phyloP scores from a whole-genome alignment of 768 basidiomycete species.

The Russula lepida region DNA sequence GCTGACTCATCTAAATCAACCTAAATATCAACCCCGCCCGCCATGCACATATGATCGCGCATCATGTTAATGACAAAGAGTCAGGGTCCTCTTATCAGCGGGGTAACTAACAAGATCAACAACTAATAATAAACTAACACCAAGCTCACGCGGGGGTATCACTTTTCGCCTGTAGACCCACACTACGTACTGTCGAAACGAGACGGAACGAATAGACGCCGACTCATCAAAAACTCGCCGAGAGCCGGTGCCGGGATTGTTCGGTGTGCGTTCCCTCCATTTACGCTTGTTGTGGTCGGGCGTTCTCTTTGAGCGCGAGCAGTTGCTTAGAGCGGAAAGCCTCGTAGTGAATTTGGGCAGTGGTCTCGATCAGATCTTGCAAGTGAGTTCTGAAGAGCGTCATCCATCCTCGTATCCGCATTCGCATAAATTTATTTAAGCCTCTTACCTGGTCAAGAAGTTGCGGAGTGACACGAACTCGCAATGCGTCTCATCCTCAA shows the following conservation, averaged over 20 bases:
- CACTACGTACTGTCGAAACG: background rate
- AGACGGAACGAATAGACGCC: background rate
- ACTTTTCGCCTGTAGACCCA: background rate
- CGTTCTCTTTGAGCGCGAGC: constrained; percentile 82
- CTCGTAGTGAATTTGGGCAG: constrained; percentile 98
- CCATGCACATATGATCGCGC: background rate
- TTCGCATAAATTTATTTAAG: background rate
- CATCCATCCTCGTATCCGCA: background rate
- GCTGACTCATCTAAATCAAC: background rate
- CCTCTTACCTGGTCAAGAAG: constrained; percentile 78
- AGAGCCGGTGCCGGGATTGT: background rate
- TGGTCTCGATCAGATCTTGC: constrained; percentile 98
- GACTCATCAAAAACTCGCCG: background rate
- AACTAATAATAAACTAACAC: background rate
- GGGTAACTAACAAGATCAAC: background rate
- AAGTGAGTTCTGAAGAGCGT: constrained; percentile 67
- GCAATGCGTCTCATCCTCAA: constrained; percentile 94
- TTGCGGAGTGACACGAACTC: constrained; percentile 96
- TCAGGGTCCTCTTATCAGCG: background rate
- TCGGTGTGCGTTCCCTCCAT: background rate
- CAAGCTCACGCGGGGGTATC: background rate
- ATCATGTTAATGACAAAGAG: background rate
- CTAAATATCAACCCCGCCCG: no score
- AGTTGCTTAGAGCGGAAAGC: constrained; percentile 99
- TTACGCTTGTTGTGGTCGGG: constrained; percentile 21